Evolutionary conservation across 306 rosid species (phyloP), one percentile per base, ranked within the genome.

Genomic region (Abrus precatorius): DNA sequence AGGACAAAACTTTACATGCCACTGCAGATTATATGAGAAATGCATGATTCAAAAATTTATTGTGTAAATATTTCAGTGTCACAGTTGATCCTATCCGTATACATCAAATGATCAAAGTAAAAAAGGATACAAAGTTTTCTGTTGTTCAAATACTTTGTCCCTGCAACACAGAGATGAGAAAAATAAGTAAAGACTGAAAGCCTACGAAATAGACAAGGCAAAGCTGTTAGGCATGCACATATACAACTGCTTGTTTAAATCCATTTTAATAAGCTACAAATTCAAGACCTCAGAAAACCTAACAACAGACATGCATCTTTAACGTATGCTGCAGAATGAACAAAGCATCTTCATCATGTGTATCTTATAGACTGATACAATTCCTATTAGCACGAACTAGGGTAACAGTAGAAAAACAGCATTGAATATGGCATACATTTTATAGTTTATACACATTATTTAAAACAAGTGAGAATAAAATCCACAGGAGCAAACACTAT

Each of bases 91-190:
- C 38, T 34, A 33, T 2, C 54, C 11, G 4, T 29, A 71, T 43
- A 40, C 53, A 77, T 11, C 29, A 20, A 20, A 20, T 20, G 20
- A 20, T 20, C 20, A 66, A 78, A 72, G 29, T 56, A 66, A 32
- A 75, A 86, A 86, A 95, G 96, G 94, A 95, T 95, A 93, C 98
- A 95, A 90, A 76, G 63, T 73, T 79, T 91, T 93, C 66, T 93
- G 98, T 77, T 93, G 97, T 69, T 93, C 99, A 81, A 95, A 93
- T 77, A 95, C 94, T 82, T 89, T 89, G 91, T 95, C 97, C 91
- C 98, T 95, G 96, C 84, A 78, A 79, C 72, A 60, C 41, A 41
- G 43, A 74, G 29, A 80, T 10, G 36, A 49, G 5, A 45, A 67
- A 85, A 76, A 62, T 8, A 47, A 75, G 43, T 40, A 64, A 11